Evolutionary conservation across 148 eudicot genomes (phyloP).

Genomic region (Amaranthus palmeri): DNA sequence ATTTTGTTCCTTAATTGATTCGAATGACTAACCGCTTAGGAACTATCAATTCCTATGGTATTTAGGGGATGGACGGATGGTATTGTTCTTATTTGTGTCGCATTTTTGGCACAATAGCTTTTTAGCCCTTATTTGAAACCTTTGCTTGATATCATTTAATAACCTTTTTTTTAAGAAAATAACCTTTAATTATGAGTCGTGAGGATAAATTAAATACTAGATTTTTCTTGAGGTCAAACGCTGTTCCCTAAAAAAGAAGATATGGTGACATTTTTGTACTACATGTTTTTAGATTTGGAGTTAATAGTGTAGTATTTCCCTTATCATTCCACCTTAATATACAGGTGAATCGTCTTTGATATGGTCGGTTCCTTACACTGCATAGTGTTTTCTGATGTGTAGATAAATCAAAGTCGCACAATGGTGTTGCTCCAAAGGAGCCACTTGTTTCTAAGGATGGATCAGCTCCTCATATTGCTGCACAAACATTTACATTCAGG

Average conservation of each 20-base stretch:
- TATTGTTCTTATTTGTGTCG: background rate
- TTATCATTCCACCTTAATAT: background rate
- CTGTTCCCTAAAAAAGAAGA: background rate
- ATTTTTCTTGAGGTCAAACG: background rate
- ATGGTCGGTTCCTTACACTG: conserved; percentile 1
- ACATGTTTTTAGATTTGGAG: background rate
- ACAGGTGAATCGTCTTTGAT: conserved; percentile 3
- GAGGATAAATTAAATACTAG: background rate
- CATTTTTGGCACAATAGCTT: background rate
- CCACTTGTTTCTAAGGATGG: conserved; percentile 53
- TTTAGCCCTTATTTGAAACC: background rate
- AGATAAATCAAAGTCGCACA: conserved; percentile 65
- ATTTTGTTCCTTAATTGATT: background rate
- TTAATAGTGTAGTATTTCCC: background rate
- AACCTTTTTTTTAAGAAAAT: too few species aligned
- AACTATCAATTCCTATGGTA: background rate
- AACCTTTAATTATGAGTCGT: background rate
- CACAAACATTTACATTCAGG: conserved; percentile 86
- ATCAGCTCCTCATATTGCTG: conserved; percentile 80
- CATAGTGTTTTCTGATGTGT: conserved; percentile 2
- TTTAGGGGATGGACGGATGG: background rate
- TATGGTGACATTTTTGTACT: background rate
- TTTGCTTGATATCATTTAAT: too few species aligned
- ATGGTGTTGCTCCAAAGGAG: conserved; percentile 59
- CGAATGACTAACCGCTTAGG: background rate